Conservation (phyloP, 2,329 filamentous ascomycete genomes). For the Hypoxylon sp. region DNA sequence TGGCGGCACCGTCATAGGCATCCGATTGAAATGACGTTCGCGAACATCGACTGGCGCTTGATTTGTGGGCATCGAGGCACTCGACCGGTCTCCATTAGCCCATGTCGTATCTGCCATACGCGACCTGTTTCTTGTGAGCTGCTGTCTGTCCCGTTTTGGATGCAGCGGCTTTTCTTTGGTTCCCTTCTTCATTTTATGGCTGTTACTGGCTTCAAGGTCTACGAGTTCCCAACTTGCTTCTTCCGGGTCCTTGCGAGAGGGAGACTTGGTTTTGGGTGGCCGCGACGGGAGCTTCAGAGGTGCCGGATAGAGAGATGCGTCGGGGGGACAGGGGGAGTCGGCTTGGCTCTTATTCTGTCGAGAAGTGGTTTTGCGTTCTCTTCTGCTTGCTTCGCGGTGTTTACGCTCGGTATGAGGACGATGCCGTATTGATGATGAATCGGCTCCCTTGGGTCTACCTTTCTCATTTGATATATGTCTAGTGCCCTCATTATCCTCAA, state of each 20-base stretch:
- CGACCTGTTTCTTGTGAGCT: no score
- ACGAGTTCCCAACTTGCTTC: background rate
- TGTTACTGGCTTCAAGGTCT: background rate
- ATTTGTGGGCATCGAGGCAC: background rate
- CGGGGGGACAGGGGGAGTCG: background rate
- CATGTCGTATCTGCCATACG: background rate
- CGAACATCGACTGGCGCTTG: background rate
- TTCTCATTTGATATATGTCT: background rate
- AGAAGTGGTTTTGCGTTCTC: background rate
- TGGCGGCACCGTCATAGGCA: background rate
- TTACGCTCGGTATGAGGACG: background rate
- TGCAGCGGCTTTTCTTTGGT: background rate
- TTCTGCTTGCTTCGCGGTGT: background rate
- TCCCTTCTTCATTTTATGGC: background rate
- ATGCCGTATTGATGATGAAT: background rate
- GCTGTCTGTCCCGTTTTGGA: background rate
- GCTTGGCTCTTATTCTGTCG: background rate
- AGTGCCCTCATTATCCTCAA: background rate
- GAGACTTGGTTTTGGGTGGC: constrained; percentile 5
- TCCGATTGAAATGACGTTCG: background rate
- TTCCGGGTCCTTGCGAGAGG: background rate
- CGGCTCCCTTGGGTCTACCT: background rate
- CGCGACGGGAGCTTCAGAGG: background rate
- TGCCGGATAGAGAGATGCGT: no score
- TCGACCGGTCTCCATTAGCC: background rate